Evolutionary conservation across 2,329 filamentous ascomycete genomes (phyloP).

Genomic region (Fusarium acutatum): DNA sequence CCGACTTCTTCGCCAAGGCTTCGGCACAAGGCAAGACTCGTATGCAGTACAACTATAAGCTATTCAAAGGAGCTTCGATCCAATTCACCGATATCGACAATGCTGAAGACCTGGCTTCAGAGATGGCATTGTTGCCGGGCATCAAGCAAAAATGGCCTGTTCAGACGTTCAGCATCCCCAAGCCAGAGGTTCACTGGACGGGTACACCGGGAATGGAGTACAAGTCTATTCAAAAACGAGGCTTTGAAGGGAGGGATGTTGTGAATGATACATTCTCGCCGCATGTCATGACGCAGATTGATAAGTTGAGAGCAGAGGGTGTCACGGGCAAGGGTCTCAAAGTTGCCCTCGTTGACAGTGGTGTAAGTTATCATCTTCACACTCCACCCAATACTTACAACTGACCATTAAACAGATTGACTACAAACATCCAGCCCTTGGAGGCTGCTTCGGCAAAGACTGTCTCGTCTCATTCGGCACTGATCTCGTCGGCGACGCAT

Average conservation of each 20-base stretch:
- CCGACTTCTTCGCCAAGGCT: conserved; percentile 27
- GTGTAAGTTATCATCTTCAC: conserved; percentile 51
- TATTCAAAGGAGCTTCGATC: conserved; percentile 65
- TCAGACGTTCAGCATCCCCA: conserved; percentile 54
- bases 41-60: conserved; percentile 58
- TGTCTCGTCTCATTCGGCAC: conserved; percentile 66
- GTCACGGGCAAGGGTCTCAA: conserved; percentile 61
- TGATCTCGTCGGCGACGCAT: conserved; percentile 66
- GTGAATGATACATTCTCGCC: conserved; percentile 55
- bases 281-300: conserved; percentile 65
- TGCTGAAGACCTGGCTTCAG: conserved; percentile 52
- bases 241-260: conserved; percentile 13
- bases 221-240: conserved; percentile 28
- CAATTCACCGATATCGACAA: conserved; percentile 58
- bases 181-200: conserved; percentile 52
- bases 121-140: conserved; percentile 52
- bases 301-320: conserved; percentile 59
- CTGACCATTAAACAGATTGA: conserved; percentile 55
- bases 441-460: conserved; percentile 68
- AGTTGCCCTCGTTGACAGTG: conserved; percentile 63
- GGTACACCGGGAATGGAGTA: conserved; percentile 44
- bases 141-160: conserved; percentile 62
- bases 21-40: conserved; percentile 52
- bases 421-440: conserved; percentile 69
- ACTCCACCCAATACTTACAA: rapidly evolving